These are phyloP conservation scores for Bryoerythrophyllum caledonicum DNA, from an alignment of 225 moss, liverwort and hornwort genomes.

Conservation along the genomic window DNA sequence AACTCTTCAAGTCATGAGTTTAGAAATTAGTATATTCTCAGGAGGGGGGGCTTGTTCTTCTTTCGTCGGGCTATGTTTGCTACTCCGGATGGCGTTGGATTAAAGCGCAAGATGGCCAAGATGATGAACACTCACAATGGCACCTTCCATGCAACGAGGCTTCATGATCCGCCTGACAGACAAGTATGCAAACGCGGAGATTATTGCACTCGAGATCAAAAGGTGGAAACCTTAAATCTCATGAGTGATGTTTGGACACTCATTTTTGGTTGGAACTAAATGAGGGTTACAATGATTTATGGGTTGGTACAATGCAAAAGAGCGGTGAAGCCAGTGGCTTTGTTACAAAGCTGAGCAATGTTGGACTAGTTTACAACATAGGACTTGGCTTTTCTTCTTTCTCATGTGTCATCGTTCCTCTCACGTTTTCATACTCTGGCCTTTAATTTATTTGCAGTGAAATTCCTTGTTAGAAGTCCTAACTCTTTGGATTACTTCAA, in stretches of 20 bases:
- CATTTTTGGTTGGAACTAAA: neutral
- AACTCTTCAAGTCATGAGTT: no score
- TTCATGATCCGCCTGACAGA: slow-evolving; percentile 90
- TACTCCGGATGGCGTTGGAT: no score
- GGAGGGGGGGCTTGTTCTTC: no score
- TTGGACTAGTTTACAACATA: slow-evolving; percentile 95
- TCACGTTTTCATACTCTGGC: neutral
- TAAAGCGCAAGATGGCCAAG: no score
- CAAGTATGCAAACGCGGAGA: slow-evolving; percentile 66
- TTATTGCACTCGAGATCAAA: slow-evolving; percentile 84
- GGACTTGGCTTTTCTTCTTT: neutral
- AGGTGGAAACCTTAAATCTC: slow-evolving; percentile 44
- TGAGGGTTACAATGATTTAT: neutral
- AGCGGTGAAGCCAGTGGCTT: slow-evolving; percentile 43
- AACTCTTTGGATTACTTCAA: neutral
- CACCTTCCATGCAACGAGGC: no score
- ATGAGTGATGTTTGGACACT: neutral
- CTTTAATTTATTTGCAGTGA: neutral
- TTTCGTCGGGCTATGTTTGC: no score
- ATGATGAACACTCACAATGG: no score
- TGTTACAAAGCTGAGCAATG: slow-evolving; percentile 87
- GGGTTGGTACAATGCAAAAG: neutral
- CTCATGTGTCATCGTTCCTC: neutral
- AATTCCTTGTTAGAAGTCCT: neutral
- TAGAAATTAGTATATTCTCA: no score